A percentile compares a stretch with the other conserved stretches of the same genome.
Evolutionary conservation across 225 moss, liverwort and hornwort genomes (phyloP).

Genomic region (Polytrichum commune): DNA sequence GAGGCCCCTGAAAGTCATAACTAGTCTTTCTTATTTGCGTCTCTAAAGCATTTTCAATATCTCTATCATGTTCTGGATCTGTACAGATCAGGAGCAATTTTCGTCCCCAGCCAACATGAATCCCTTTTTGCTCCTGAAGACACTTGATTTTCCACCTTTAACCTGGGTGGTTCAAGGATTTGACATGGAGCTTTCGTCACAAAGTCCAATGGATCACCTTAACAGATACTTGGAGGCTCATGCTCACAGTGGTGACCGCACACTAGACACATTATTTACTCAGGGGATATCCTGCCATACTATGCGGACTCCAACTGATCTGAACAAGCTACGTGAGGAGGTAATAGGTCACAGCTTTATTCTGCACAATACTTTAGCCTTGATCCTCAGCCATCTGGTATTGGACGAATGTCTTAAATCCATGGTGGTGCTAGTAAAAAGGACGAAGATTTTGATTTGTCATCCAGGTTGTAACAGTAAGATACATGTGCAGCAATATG

Average conservation of each 20-base stretch:
- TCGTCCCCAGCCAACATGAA: conserved; percentile 70
- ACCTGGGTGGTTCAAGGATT: conserved; percentile 99
- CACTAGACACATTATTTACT: conserved; percentile 88
- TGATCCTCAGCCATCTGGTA: no score
- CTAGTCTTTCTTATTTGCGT: neutral
- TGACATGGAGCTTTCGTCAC: conserved; percentile 77
- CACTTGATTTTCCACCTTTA: conserved; percentile 84
- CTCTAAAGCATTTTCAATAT: neutral
- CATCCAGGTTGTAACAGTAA: no score
- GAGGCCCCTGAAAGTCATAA: neutral
- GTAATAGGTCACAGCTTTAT: conserved; percentile 13
- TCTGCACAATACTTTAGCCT: no score
- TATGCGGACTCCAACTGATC: conserved; percentile 84
- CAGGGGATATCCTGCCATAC: conserved; percentile 84
- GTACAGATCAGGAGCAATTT: conserved; percentile 68
- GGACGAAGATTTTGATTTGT: no score
- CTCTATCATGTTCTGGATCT: conserved; percentile 1
- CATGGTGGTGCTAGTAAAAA: no score
- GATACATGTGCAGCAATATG: no score
- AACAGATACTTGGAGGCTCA: conserved; percentile 90
- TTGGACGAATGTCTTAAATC: no score
- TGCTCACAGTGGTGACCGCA: conserved; percentile 90
- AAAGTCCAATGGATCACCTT: conserved; percentile 82
- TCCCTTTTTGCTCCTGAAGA: conserved; percentile 74
- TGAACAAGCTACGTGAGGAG: conserved; percentile 85